A percentile compares a stretch with the other conserved stretches of the same genome.
phyloP scores from a whole-genome alignment of 2,329 filamentous ascomycete species.

The Scedosporium minutisporum region DNA sequence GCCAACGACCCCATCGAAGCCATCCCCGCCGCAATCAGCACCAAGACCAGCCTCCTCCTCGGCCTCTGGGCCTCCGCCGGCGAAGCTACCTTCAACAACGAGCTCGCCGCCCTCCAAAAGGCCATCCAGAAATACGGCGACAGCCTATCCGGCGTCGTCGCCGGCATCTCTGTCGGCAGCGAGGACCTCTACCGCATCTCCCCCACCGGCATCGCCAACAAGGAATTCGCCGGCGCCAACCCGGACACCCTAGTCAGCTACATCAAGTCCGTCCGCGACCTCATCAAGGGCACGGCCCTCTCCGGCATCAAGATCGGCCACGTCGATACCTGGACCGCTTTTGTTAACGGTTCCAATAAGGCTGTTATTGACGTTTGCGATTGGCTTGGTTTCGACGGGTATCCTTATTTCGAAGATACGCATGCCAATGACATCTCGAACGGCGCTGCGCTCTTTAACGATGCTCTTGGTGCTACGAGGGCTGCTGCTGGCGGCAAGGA shows the following conservation, averaged over 20 bases:
- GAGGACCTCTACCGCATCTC: conserved; percentile 81
- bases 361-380: conserved; percentile 61
- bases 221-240: conserved; percentile 51
- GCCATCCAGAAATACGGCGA: conserved; percentile 62
- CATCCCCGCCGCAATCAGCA: conserved; percentile 74
- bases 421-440: conserved; percentile 55
- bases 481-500: conserved; percentile 54
- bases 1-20: conserved; percentile 56
- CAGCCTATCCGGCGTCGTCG: conserved; percentile 55
- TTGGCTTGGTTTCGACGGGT: conserved; percentile 77
- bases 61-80: conserved; percentile 75
- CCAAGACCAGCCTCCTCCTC: conserved; percentile 68
- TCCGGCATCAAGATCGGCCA: conserved; percentile 59
- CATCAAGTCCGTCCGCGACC: conserved; percentile 56
- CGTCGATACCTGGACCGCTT: conserved; percentile 83
- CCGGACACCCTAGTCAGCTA: conserved; percentile 57
- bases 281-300: conserved; percentile 53
- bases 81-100: conserved; percentile 54
- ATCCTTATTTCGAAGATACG: conserved; percentile 73
- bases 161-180: conserved; percentile 75
- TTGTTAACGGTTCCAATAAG: conserved; percentile 62
- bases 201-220: conserved; percentile 54
- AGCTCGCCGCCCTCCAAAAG: conserved; percentile 60
- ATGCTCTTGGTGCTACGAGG: conserved; percentile 52
- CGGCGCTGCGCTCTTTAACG: conserved; percentile 57